Base-by-base conservation (phyloP, 106 monocot genomes). In the Apostasia shenzhenica region DNA sequence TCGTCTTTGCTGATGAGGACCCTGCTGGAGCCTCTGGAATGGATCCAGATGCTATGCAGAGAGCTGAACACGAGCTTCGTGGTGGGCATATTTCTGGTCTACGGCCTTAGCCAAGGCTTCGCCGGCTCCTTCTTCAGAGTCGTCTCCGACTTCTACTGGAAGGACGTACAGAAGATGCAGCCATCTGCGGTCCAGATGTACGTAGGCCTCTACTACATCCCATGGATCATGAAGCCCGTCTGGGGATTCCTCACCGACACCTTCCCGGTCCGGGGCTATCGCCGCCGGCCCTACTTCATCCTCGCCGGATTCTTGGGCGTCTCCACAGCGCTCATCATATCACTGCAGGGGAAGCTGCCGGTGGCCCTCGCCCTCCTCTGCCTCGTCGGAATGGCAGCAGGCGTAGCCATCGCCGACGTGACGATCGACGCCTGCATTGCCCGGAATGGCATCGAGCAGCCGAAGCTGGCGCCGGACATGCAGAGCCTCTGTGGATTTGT, bases 351-450 rank as follows among this genome's bases (percentile, higher is more conserved):
- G 1, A 60, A 63, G 11, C 59, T 88, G 43, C 67, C 81, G 2
- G 62, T 79, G 0, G 38, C 49, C 1, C 40, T 63, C 8, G 88
- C 84, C 0, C 58, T 84, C 62, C 73, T 84, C 4, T 88, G 84
- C 70, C 73, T 88, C 2, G 49, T 88, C 11, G 75, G 78, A 9
- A 69, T 83, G 14, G 60, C 75, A 5, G 83, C 83, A 3, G 71
- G 61, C 0, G 61, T 81, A 0, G 88, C 92, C 10, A 85, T 92
- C 42, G 88, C 88, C 0, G 88, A 92, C 44, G 92, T 92, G 43
- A 92, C 92, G 0, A 88, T 92, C 44, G 92, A 92, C 38, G 92
- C 92, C 1, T 92, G 88, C 70, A 80, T 88, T 39, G 92, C 92
- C 0, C 72, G 72, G 66, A 92, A 92, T 50, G 83, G 92, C 73